phyloP scores from a whole-genome alignment of 2,329 filamentous ascomycete species.

The Botryotinia globosa region DNA sequence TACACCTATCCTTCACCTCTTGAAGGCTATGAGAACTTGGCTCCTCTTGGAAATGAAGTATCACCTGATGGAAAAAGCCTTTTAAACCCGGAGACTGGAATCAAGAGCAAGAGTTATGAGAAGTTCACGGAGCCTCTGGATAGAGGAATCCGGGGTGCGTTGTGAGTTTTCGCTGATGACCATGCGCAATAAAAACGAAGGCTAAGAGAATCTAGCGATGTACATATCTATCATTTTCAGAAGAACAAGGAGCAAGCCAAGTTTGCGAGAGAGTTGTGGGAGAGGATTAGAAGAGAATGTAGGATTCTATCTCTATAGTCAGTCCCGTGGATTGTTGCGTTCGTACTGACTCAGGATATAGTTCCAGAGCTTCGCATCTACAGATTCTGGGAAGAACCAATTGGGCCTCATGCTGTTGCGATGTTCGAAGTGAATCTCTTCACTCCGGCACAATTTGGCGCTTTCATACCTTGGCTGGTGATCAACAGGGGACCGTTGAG shows the following conservation, averaged over 20 bases:
- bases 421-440: conserved; percentile 95
- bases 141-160: conserved; percentile 66
- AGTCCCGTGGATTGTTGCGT: not conserved
- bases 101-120: conserved; percentile 66
- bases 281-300: conserved; percentile 80
- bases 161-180: conserved; percentile 48
- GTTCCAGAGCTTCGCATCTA: conserved; percentile 86
- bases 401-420: conserved; percentile 78
- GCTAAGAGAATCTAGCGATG: conserved; percentile 50
- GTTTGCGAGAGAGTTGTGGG: conserved; percentile 71
- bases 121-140: conserved; percentile 66
- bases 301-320: conserved; percentile 35
- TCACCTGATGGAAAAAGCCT: conserved; percentile 74
- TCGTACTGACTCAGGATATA: conserved; percentile 37
- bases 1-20: conserved; percentile 53
- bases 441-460: conserved; percentile 82
- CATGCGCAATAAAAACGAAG: not conserved
- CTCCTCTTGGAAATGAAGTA: conserved; percentile 45
- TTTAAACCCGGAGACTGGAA: conserved; percentile 60
- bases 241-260: conserved; percentile 58
- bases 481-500: conserved; percentile 79
- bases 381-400: conserved; percentile 68
- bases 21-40: conserved; percentile 48
- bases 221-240: conserved; percentile 82
- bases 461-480: conserved; percentile 81